Base-by-base conservation (phyloP, 805 yeast species). In the Kluyveromyces starmeri region DNA sequence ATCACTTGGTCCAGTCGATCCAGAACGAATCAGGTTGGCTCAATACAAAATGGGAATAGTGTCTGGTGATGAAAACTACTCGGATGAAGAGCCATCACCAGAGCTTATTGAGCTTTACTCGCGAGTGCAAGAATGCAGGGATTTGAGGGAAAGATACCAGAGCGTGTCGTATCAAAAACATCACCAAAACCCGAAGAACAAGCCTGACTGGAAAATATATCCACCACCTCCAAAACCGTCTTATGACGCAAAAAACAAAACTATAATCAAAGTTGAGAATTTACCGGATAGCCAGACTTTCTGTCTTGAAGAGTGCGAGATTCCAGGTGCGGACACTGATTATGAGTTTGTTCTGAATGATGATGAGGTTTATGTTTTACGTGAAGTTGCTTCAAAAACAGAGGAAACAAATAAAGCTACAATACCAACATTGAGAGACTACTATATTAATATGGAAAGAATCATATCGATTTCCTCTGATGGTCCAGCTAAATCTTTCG, bases 401-500 rank as follows among this genome's bases (percentile, higher is more conserved):
- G 36, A 48, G 5, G 55, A 56, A 3, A 58, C 64, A 20, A 41
- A 60, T 2, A 18, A 16, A 4, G 47, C 79, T 14, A 70, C 76
- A 4, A 53, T 72, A n/a, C 96, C 98, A n/a, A 68, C 83, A 1
- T 66, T 92, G 40, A 71, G 74, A 35, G 96, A 92, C 32, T 92
- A 82, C 59, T 94, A 84, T 58, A 60, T 73, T 44, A 98, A 89
- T 57, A 61, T 86, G 48, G 92, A 82, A 35, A 72, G 67, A 38
- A 72, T 92, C 44, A 70, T 75, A n/a, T 59, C 70, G 9, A 70
- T 84, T 31, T 79, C 95, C 6, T 78, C 92, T 4, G 96, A 88
- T 59, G 99, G 99, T 0, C 98, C 99, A 4, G 75, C 94, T 11
- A 92, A 92, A 60, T 83, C 95, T 11, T 92, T 92, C 68, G 96